Evolutionary conservation across 345 rosid genomes (phyloP).

Genomic region (Rhodomyrtus tomentosa): DNA sequence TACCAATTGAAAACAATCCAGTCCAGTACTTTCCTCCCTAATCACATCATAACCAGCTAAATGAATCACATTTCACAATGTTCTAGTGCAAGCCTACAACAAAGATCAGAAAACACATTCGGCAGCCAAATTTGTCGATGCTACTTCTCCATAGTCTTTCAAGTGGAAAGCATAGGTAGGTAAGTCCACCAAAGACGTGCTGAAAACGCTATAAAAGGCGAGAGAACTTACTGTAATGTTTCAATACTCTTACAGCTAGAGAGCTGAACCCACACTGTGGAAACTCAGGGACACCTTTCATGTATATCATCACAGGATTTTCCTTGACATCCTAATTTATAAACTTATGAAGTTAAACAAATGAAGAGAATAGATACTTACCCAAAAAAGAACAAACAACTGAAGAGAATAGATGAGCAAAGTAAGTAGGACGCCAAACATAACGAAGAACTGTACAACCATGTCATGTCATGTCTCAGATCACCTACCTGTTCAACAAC

Average conservation of each 20-base stretch:
- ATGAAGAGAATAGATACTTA: background rate
- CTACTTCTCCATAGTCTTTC: background rate
- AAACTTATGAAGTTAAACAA: background rate
- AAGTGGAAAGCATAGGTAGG: background rate
- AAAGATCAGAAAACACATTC: background rate
- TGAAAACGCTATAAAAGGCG: background rate
- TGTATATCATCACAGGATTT: constrained; percentile 89
- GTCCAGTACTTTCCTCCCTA: background rate
- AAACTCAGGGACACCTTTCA: constrained; percentile 88
- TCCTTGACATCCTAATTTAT: constrained; percentile 66
- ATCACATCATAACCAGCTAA: background rate
- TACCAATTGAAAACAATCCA: background rate
- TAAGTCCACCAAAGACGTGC: background rate
- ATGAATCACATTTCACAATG: background rate
- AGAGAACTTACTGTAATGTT: constrained; percentile 54
- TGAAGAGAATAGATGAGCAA: background rate
- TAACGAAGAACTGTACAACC: background rate
- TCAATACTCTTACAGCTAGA: constrained; percentile 75
- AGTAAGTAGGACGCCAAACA: background rate
- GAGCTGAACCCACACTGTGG: constrained; percentile 98
- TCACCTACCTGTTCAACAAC: constrained; percentile 59
- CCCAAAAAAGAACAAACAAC: no score
- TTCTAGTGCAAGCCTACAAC: background rate
- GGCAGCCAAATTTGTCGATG: background rate
- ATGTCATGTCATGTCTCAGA: background rate